Conservation (phyloP, 2,329 filamentous ascomycete species). For the Penicillium concentricum region DNA sequence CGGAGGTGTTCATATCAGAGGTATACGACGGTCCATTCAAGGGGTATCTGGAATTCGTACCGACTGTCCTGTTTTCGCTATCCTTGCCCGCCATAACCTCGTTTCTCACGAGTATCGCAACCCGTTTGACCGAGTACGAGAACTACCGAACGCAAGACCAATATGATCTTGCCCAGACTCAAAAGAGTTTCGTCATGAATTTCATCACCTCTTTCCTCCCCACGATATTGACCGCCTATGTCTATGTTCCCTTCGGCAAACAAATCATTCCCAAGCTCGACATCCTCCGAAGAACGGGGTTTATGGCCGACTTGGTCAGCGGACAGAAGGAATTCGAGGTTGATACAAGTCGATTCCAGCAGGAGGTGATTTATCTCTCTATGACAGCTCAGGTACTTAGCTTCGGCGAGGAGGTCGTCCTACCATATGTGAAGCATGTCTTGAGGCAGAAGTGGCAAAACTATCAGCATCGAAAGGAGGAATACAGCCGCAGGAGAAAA, state of each 20-base stretch:
- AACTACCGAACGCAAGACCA: conserved; percentile 89
- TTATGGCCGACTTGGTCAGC: conserved; percentile 28
- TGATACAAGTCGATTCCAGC: conserved; percentile 77
- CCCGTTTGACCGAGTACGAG: conserved; percentile 74
- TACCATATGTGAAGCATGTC: conserved; percentile 80
- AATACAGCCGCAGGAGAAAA: conserved; percentile 35
- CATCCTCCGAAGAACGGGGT: conserved; percentile 65
- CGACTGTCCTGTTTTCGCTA: conserved; percentile 81
- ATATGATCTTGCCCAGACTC: conserved; percentile 78
- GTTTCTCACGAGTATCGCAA: conserved; percentile 73
- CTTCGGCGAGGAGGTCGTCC: conserved; percentile 77
- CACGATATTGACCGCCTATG: conserved; percentile 87
- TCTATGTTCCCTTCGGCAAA: conserved; percentile 89
- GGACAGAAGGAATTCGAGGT: conserved; percentile 67
- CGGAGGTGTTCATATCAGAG: conserved; percentile 94
- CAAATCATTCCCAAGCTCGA: conserved; percentile 82
- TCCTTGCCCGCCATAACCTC: conserved; percentile 75
- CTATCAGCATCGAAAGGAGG: conserved; percentile 23
- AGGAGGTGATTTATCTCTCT: conserved; percentile 94
- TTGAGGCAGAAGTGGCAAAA: conserved; percentile 67
- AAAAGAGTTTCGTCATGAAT: conserved; percentile 93
- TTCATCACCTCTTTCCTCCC: conserved; percentile 95
- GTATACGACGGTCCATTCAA: conserved; percentile 90
- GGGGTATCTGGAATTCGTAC: conserved; percentile 77
- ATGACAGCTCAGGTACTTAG: conserved; percentile 91